These are phyloP conservation scores for Pichia nanzhaoensis DNA, from an alignment of 805 yeast species.

Conservation along the genomic window DNA sequence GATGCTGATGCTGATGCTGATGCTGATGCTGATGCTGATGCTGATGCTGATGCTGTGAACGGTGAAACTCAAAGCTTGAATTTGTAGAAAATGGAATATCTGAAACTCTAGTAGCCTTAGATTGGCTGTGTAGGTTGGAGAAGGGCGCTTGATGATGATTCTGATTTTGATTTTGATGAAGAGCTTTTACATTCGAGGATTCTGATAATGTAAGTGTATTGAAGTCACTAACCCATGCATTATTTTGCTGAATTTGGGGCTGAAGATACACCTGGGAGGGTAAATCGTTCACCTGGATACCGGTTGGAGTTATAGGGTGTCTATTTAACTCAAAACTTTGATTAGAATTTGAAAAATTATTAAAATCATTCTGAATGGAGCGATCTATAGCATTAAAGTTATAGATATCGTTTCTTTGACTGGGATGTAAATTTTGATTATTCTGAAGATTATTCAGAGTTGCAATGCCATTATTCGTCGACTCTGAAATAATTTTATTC, in stretches of 20 bases:
- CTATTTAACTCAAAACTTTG: background rate
- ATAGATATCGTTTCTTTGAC: background rate
- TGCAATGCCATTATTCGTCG: background rate
- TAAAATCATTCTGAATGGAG: conserved; percentile 2
- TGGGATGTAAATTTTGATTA: background rate
- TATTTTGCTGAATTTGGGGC: background rate
- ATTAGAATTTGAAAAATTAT: background rate
- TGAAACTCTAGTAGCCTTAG: too few species aligned
- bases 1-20: too few species aligned
- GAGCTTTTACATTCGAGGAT: too few species aligned
- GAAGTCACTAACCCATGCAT: background rate
- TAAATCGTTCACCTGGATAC: background rate
- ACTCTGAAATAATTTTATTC: conserved; percentile 1
- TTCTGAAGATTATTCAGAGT: background rate
- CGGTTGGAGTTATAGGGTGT: background rate
- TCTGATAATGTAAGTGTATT: background rate
- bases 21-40: conserved; percentile 1
- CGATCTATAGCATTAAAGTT: conserved; percentile 1
- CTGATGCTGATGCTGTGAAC: conserved; percentile 3
- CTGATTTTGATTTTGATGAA: background rate
- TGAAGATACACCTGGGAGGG: background rate
- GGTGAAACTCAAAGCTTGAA: background rate
- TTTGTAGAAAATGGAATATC: too few species aligned
- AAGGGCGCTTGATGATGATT: too few species aligned
- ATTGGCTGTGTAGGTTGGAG: too few species aligned